Percentiles rank a stretch among this genome's conserved stretches.
phyloP scores from a whole-genome alignment of 305 asterid genomes.

The Fraxinus albicans region DNA sequence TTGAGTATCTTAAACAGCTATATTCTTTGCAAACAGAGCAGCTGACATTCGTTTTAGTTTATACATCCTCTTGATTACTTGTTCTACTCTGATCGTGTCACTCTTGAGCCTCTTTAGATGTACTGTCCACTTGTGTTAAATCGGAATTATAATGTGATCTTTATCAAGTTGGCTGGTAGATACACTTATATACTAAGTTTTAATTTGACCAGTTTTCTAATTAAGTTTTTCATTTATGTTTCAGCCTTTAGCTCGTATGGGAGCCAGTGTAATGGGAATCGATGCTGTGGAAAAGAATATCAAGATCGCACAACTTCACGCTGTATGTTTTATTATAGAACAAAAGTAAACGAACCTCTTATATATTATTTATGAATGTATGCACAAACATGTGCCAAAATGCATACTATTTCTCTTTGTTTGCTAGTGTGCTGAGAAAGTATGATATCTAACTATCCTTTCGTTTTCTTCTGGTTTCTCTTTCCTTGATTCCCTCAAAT shows the following conservation, averaged over 20 bases:
- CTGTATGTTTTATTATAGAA: slow-evolving; percentile 51
- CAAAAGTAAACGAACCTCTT: not conserved
- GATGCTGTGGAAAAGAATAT: slow-evolving; percentile 94
- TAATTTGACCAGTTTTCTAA: slow-evolving; percentile 16
- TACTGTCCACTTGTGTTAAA: not conserved
- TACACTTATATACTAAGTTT: not conserved
- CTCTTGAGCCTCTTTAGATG: not conserved
- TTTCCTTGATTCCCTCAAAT: not conserved
- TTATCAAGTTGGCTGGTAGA: slow-evolving; percentile 3
- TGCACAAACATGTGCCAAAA: slow-evolving; percentile 6
- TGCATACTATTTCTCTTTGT: slow-evolving; percentile 9
- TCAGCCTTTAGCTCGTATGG: slow-evolving; percentile 93
- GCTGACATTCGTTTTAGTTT: not conserved
- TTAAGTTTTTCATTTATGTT: slow-evolving; percentile 1
- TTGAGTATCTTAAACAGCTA: not conserved
- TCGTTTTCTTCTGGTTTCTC: too few relatives aligned
- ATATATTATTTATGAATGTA: not conserved
- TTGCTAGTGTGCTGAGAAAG: not conserved
- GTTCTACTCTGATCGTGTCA: not conserved
- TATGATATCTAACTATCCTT: not conserved
- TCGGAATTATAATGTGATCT: not conserved
- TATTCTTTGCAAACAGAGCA: not conserved
- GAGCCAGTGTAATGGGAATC: slow-evolving; percentile 79
- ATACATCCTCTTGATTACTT: not conserved
- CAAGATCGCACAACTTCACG: slow-evolving; percentile 82